Evolutionary conservation across 306 rosid species (phyloP).

Genomic region (Malus fusca): DNA sequence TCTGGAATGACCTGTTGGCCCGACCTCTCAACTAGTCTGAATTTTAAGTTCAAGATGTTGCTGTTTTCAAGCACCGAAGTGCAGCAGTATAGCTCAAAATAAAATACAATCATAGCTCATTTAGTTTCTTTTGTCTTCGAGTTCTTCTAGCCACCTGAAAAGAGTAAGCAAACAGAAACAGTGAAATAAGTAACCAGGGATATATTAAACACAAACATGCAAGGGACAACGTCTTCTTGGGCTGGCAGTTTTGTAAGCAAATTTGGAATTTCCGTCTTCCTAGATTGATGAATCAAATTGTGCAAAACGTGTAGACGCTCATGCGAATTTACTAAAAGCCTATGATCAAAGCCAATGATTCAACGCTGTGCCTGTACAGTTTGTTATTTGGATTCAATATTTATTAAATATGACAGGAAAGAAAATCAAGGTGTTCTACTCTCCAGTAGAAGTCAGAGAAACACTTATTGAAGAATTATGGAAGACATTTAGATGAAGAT

Average conservation of each 20-base stretch:
- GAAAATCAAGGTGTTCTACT: not conserved
- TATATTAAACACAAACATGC: not conserved
- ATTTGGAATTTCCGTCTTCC: not conserved
- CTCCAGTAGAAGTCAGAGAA: not conserved
- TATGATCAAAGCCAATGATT: not conserved
- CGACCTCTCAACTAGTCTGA: not conserved
- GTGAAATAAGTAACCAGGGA: not conserved
- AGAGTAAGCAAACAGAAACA: not conserved
- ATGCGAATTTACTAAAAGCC: not conserved
- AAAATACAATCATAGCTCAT: not conserved
- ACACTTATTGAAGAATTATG: not conserved
- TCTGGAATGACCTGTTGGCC: not conserved
- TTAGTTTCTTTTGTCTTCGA: conserved; percentile 15
- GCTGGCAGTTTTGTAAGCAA: not conserved
- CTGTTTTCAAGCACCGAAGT: not conserved
- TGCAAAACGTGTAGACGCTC: not conserved
- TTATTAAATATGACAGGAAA: too few species aligned
- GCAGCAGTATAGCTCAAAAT: not conserved
- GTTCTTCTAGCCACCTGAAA: conserved; percentile 32
- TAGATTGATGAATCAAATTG: not conserved
- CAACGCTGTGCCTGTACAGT: not conserved
- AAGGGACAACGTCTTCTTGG: not conserved
- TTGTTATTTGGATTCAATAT: not conserved
- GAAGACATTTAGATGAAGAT: not conserved
- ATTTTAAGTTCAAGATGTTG: not conserved